Evolutionary conservation across 331 rosid genomes (phyloP).

Genomic region (Quercus lobata): DNA sequence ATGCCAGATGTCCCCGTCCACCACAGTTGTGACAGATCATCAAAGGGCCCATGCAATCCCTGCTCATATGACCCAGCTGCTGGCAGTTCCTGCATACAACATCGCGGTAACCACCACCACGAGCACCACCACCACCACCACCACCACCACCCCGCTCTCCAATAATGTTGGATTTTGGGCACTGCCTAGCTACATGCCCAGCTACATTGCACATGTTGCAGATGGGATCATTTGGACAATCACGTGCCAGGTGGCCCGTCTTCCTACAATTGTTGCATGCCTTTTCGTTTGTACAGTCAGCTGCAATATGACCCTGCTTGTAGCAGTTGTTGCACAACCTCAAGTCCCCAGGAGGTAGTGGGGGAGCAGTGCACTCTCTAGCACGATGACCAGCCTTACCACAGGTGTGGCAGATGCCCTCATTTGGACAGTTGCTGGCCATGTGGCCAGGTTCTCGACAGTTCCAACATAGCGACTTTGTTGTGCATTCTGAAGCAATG

Average conservation of each 20-base stretch:
- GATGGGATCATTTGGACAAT: slow-evolving; percentile 89
- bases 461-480: slow-evolving; percentile 95
- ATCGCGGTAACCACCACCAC: slow-evolving; percentile 55
- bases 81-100: slow-evolving; percentile 90
- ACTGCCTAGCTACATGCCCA: slow-evolving; percentile 88
- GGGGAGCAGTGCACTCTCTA: slow-evolving; percentile 85
- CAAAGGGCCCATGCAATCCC: slow-evolving; percentile 96
- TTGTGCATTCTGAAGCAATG: slow-evolving; percentile 93
- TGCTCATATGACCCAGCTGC: slow-evolving; percentile 90
- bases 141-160: slow-evolving; percentile 53
- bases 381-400: slow-evolving; percentile 96
- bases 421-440: slow-evolving; percentile 91
- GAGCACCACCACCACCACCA: slow-evolving; percentile 21
- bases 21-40: slow-evolving; percentile 97
- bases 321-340: slow-evolving; percentile 97
- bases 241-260: slow-evolving; percentile 98
- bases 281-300: slow-evolving; percentile 90
- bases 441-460: slow-evolving; percentile 98
- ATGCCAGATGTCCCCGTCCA: slow-evolving; percentile 95
- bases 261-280: slow-evolving; percentile 98
- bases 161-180: slow-evolving; percentile 60
- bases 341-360: slow-evolving; percentile 85
- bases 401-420: slow-evolving; percentile 97
- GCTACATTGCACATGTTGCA: slow-evolving; percentile 94
- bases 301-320: slow-evolving; percentile 97